A percentile compares a stretch with the other conserved stretches of the same genome.
Conservation (phyloP, 495 filamentous ascomycete genomes). For the Letharia lupina region DNA sequence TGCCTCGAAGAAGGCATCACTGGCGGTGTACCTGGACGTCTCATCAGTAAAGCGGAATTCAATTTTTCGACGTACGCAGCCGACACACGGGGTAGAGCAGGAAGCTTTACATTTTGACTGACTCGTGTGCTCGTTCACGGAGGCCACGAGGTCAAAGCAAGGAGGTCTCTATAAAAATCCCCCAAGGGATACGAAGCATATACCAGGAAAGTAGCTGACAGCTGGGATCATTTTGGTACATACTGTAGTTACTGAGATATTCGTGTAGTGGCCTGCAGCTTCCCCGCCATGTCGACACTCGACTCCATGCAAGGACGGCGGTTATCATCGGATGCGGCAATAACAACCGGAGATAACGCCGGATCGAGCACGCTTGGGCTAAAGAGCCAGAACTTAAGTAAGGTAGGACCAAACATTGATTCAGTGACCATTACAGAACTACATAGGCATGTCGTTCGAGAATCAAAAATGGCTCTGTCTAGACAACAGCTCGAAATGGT, state of each 20-base stretch:
- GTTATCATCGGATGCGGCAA: not conserved
- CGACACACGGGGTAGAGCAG: not conserved
- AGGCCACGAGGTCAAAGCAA: not conserved
- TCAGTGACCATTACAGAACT: too few relatives aligned
- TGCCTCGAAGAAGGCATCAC: slow-evolving; percentile 90
- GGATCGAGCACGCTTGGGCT: too few relatives aligned
- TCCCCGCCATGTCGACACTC: not conserved
- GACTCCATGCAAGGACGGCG: not conserved
- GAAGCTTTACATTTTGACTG: not conserved
- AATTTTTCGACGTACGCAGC: not conserved
- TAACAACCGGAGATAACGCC: not conserved
- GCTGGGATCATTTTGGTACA: not conserved
- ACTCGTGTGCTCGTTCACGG: not conserved
- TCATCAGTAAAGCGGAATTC: not conserved
- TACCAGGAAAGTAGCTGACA: not conserved
- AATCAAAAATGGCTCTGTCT: too few relatives aligned
- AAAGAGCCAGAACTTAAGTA: too few relatives aligned
- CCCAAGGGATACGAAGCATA: not conserved
- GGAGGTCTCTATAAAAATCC: not conserved
- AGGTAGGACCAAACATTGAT: too few relatives aligned
- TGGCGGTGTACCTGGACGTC: slow-evolving; percentile 54
- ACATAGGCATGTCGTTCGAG: too few relatives aligned
- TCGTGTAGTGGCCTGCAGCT: not conserved
- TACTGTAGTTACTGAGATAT: not conserved
- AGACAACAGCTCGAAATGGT: too few relatives aligned